A percentile compares a stretch with the other conserved stretches of the same genome.
These are phyloP conservation scores for Pontederia crassipes DNA, from an alignment of 176 grass and related monocot genomes.

Conservation along the genomic window DNA sequence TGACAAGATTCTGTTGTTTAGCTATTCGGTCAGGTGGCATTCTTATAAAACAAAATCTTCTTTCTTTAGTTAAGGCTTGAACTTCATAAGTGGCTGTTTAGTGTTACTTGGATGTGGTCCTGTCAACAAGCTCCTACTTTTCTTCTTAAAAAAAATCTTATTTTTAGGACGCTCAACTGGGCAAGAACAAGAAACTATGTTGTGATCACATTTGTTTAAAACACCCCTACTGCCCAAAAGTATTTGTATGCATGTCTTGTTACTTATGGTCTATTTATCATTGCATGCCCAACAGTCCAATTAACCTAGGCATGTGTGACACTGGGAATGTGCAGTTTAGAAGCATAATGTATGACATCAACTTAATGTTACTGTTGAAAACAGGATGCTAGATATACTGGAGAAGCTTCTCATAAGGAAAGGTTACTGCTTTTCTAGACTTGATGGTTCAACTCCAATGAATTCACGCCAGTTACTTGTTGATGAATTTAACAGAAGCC, in stretches of 20 bases:
- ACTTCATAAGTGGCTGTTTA: not conserved
- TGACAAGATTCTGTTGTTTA: slow-evolving; percentile 95
- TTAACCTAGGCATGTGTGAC: too few species aligned
- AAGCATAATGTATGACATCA: slow-evolving; percentile 1
- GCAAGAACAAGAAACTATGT: too few species aligned
- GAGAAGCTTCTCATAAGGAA: slow-evolving; percentile 97
- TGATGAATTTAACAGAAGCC: slow-evolving; percentile 96
- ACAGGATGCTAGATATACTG: slow-evolving; percentile 97
- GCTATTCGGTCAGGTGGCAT: slow-evolving; percentile 86
- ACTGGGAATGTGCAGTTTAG: too few species aligned
- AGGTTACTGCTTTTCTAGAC: slow-evolving; percentile 96
- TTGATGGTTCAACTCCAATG: slow-evolving; percentile 95
- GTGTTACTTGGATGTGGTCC: not conserved
- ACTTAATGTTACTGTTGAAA: slow-evolving; percentile 20
- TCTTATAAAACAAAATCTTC: not conserved
- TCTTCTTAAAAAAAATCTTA: too few species aligned
- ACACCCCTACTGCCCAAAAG: too few species aligned
- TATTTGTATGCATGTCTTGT: too few species aligned
- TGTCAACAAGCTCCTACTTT: too few species aligned
- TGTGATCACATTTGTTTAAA: too few species aligned
- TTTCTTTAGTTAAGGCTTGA: not conserved
- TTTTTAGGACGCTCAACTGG: too few species aligned
- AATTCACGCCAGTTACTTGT: slow-evolving; percentile 65
- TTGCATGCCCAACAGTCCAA: too few species aligned
- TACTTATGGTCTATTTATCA: too few species aligned